These are phyloP conservation scores for Plasmodium berghei DNA, from an alignment of 169 alveolate genomes.

Conservation along the genomic window DNA sequence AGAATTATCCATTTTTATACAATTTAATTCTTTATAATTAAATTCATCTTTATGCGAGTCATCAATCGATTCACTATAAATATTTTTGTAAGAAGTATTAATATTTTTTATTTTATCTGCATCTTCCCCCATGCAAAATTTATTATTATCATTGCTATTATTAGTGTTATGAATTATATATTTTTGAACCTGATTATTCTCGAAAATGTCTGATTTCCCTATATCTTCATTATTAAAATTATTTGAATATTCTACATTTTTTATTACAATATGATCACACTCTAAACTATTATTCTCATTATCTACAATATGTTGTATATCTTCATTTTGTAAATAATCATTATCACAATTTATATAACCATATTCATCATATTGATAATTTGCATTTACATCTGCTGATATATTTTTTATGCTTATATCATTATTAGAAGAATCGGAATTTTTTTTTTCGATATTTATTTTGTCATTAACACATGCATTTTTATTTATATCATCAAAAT, in stretches of 20 bases:
- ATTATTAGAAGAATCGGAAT: neutral
- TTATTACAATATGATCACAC: too few relatives aligned
- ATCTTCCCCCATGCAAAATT: neutral
- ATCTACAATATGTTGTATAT: neutral
- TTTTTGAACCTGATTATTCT: too few relatives aligned
- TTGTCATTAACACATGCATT: neutral
- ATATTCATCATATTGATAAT: constrained; percentile 11
- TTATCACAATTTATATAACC: constrained; percentile 9
- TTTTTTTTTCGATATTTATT: neutral
- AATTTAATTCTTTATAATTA: constrained; percentile 15
- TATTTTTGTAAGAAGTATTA: neutral
- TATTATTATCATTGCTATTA: neutral
- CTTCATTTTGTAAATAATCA: constrained; percentile 1
- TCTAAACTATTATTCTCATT: too few relatives aligned
- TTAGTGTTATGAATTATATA: neutral
- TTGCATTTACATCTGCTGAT: constrained; percentile 9
- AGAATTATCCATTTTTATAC: neutral
- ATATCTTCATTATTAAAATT: too few relatives aligned
- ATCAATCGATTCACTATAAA: neutral
- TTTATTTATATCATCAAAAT: neutral
- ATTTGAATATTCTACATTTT: too few relatives aligned
- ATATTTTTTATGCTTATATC: neutral
- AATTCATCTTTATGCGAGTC: neutral
- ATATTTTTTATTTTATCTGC: neutral
- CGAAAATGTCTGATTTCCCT: too few relatives aligned